Evolutionary conservation across 2,329 filamentous ascomycete genomes (phyloP).

Genomic region (Calonectria pseudoreteaudii): DNA sequence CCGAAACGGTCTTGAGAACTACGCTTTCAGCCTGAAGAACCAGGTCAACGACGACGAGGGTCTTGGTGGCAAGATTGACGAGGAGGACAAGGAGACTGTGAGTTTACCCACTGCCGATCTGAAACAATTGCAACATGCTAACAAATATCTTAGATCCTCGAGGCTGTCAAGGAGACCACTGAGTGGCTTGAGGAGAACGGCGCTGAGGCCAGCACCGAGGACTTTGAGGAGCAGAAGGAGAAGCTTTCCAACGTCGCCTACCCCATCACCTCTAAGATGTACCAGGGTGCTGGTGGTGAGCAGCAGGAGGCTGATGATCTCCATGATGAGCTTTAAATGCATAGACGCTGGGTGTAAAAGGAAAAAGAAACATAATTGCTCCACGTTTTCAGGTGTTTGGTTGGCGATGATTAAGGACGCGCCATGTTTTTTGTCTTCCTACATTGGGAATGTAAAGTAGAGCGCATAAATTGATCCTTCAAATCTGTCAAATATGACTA

Average conservation of each 20-base stretch:
- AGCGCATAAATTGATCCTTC: constrained; percentile 41
- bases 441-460: constrained; percentile 46
- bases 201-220: constrained; percentile 85
- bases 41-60: constrained; percentile 97
- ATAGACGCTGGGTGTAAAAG: constrained; percentile 45
- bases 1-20: constrained; percentile 98
- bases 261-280: constrained; percentile 99
- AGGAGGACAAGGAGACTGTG: constrained; percentile 97
- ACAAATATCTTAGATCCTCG: constrained; percentile 74
- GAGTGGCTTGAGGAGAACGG: constrained; percentile 98
- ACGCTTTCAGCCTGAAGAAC: constrained; percentile 99
- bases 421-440: constrained; percentile 35
- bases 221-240: constrained; percentile 99
- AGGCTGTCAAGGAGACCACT: constrained; percentile 95
- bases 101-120: constrained; percentile 51
- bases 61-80: constrained; percentile 97
- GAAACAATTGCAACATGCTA: constrained; percentile 41
- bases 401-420: constrained; percentile 40
- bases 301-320: constrained; percentile 76
- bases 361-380: constrained; percentile 44
- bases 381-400: constrained; percentile 44
- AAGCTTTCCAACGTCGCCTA: constrained; percentile 97
- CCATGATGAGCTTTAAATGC: constrained; percentile 83
- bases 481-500: neutral
- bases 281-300: constrained; percentile 71